Base-by-base conservation (phyloP, 345 rosid species). In the Garcia nutans region DNA sequence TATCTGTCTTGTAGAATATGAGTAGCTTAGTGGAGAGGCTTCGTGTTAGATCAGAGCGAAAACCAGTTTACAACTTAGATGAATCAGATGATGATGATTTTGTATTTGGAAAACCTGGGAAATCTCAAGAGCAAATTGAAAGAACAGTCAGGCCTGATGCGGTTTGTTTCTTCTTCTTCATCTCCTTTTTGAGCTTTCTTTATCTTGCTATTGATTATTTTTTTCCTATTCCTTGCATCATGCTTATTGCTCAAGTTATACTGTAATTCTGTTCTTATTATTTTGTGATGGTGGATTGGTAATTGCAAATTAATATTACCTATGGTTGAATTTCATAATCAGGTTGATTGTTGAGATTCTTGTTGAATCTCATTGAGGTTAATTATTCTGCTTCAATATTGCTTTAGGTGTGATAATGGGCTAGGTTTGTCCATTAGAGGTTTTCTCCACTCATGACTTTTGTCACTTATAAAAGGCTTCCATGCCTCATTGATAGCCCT, bases 11-110 rank as follows among this genome's bases (percentile, higher is more conserved):
- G 85, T 89, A 91, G 95, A 86, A 85, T 52, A 96, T 96, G 99
- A 96, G 97, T 86, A 96, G 99, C 87, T 86, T 96, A 82, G 97
- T 88, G 37, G 99, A 96, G 88, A 86, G 98, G 91, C 93, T 96
- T 19, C 95, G 99, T 22, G 87, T 84, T 60, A 79, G 99, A 82
- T 87, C 98, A 58, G 97, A 92, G 68, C 85, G 93, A 77, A 96
- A 74, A 83, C 99, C 99, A 33, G 58, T 93, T 77, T 96, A 96
- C 78, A 90, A 86, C 83, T 65, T 96, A 17, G 98, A 96, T 82
- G 99, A 96, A 41, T 96, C 97, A 11, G 98, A 96, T 79, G 97
- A 91, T 74, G 99, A 96, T 59, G 97, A 96, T 80, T 85, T 89
- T 76, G 78, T 80, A 24, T 75, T 83, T 31, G 77, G 87, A 77